These are phyloP conservation scores for Sphaerulina musiva DNA, from an alignment of 2,329 filamentous ascomycete genomes.

Conservation along the genomic window DNA sequence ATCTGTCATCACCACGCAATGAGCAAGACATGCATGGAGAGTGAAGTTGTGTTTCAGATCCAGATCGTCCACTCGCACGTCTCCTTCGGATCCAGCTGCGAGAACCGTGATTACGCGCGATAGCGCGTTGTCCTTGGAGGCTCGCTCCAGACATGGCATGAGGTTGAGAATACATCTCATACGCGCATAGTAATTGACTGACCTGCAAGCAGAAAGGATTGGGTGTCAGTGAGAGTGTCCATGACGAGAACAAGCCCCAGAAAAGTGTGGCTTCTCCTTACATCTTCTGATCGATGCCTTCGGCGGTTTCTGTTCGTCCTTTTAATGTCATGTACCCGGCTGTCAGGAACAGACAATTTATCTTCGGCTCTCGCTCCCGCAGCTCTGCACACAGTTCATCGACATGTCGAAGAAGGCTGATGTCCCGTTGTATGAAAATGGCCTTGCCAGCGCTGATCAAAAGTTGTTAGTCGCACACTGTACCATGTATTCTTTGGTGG, in stretches of 20 bases:
- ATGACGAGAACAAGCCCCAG: too few relatives aligned
- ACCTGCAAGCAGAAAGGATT: constrained; percentile 6
- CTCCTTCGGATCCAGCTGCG: constrained; percentile 48
- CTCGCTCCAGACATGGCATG: constrained; percentile 48
- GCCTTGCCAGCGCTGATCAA: constrained; percentile 25
- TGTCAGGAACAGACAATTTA: constrained; percentile 53
- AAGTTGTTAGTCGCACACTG: background rate
- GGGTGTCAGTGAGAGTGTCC: too few relatives aligned
- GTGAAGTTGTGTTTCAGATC: constrained; percentile 38
- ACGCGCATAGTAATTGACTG: constrained; percentile 53
- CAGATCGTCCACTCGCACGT: constrained; percentile 44
- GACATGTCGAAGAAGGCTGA: constrained; percentile 38
- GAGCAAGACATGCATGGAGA: constrained; percentile 35
- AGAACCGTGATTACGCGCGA: constrained; percentile 53
- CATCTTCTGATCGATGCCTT: constrained; percentile 50
- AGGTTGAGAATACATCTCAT: constrained; percentile 53
- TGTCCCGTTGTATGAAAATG: constrained; percentile 40
- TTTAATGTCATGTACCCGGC: constrained; percentile 43
- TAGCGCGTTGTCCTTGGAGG: constrained; percentile 36
- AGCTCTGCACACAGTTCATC: constrained; percentile 45
- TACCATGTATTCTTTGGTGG: background rate
- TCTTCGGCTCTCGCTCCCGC: constrained; percentile 42
- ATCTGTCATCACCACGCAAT: constrained; percentile 46
- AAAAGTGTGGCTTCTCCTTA: too few relatives aligned
- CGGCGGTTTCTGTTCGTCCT: constrained; percentile 47